Base-by-base conservation (phyloP, 2,329 filamentous ascomycete species). In the Botrytis cinerea region DNA sequence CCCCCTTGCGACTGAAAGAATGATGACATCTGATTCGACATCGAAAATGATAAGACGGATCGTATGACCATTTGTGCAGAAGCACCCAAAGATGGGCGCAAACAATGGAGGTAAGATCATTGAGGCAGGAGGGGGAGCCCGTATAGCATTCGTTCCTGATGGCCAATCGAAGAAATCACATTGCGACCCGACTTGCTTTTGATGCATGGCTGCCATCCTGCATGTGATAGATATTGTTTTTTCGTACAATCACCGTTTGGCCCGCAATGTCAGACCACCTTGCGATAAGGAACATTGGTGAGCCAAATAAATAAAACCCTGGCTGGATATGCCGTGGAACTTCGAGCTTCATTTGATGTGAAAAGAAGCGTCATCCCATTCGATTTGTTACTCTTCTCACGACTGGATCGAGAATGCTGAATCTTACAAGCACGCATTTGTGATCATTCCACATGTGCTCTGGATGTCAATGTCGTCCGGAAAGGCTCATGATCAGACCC, bases 1-100 rank as follows among this genome's bases (percentile, higher is more conserved):
- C n/a, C 48, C n/a, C 48, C 48, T 68, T 68, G 64, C 64, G 35
- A 32, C 18, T 8, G 64, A 28, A 16, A 43, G 22, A 35, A 57
- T 43, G 48, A 57, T 43, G 25, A 28, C 46, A 40, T 68, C 32
- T 40, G 64, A 68, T 68, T 68, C 64, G 64, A 68, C 43, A 38
- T 68, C 35, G 28, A 8, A 57, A 66, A 20, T 38, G 64, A 64
- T 46, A 46, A 64, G n/a, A 64, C 40, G 40, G 61, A 40, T 68
- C 48, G 35, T 68, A 40, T 68, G 64, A 68, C 35, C 25, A n/a
- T n/a, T 57, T 68, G 48, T 68, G 59, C n/a, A 68, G 54, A 67
- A 40, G 8, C 35, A 40, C 46, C 64, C 16, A 9, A 54, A 57
- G 48, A 57, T 57, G 35, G 64, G 64, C 46, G 43, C 62, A 66